Percentiles rank a stretch among this genome's conserved stretches.
Evolutionary conservation across 345 rosid genomes (phyloP).

Genomic region (Aquilaria yunnanensis): DNA sequence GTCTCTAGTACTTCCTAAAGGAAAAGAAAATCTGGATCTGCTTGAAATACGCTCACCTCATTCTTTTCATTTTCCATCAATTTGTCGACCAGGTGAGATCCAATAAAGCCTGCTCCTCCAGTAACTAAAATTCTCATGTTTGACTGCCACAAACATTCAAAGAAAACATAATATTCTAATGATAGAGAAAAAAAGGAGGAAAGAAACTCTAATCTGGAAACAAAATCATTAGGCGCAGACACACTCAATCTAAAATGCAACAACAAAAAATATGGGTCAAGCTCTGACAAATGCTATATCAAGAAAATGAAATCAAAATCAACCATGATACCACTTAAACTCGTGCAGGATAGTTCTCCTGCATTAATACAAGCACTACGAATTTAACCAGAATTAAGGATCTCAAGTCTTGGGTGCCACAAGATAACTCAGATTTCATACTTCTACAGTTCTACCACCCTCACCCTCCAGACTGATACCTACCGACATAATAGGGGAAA

Average conservation of each 20-base stretch:
- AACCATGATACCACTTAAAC: too few relatives aligned
- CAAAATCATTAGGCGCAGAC: too few relatives aligned
- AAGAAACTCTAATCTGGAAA: background rate
- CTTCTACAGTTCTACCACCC: too few relatives aligned
- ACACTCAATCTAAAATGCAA: too few relatives aligned
- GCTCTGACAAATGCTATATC: too few relatives aligned
- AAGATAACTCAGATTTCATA: background rate
- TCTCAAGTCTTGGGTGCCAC: slow-evolving; percentile 1
- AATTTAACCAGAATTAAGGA: slow-evolving; percentile 10
- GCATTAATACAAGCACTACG: background rate
- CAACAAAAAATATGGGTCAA: too few relatives aligned
- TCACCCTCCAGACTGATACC: too few relatives aligned
- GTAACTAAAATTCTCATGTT: slow-evolving; percentile 94
- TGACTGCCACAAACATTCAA: slow-evolving; percentile 40
- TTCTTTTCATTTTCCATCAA: slow-evolving; percentile 93
- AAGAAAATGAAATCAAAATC: too few relatives aligned
- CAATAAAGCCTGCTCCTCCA: slow-evolving; percentile 98
- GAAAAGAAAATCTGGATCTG: background rate
- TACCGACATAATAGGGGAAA: too few relatives aligned
- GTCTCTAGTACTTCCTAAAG: background rate
- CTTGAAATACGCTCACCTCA: slow-evolving; percentile 43
- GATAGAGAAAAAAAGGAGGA: background rate
- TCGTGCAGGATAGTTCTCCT: too few relatives aligned
- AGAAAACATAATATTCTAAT: slow-evolving; percentile 1
- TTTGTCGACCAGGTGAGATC: slow-evolving; percentile 90